Evolutionary conservation across 148 eudicot species (phyloP).

Genomic region (Pouteria glomerata): DNA sequence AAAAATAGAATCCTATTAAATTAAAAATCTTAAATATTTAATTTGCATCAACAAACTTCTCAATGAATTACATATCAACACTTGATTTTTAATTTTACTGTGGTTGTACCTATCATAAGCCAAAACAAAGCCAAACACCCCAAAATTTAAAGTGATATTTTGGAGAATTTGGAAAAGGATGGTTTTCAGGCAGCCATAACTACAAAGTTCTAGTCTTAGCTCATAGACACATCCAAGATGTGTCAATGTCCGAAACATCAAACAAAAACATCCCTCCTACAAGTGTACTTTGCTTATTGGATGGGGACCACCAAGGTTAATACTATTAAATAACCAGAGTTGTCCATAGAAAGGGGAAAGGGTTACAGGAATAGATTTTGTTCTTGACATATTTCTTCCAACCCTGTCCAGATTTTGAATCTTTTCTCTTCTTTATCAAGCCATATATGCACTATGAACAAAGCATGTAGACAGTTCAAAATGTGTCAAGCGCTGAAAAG

Average conservation of each 20-base stretch:
- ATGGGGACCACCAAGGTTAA: background rate
- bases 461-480: background rate
- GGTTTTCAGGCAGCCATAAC: too few species aligned
- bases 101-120: too few species aligned
- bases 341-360: background rate
- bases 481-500: background rate
- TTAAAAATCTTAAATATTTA: too few species aligned
- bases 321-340: background rate
- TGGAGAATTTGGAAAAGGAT: too few species aligned
- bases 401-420: background rate
- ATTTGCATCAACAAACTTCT: too few species aligned
- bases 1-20: too few species aligned
- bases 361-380: background rate
- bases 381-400: background rate
- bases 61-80: too few species aligned
- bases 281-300: background rate
- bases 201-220: too few species aligned
- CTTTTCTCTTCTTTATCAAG: background rate
- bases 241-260: background rate
- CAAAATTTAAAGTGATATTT: too few species aligned
- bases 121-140: too few species aligned
- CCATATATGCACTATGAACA: background rate
- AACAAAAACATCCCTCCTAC: background rate
- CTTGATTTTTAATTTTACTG: too few species aligned
- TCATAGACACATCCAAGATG: too few species aligned